Evolutionary conservation across 257 asterid species (phyloP).

Genomic region (Fraxinus excelsior): DNA sequence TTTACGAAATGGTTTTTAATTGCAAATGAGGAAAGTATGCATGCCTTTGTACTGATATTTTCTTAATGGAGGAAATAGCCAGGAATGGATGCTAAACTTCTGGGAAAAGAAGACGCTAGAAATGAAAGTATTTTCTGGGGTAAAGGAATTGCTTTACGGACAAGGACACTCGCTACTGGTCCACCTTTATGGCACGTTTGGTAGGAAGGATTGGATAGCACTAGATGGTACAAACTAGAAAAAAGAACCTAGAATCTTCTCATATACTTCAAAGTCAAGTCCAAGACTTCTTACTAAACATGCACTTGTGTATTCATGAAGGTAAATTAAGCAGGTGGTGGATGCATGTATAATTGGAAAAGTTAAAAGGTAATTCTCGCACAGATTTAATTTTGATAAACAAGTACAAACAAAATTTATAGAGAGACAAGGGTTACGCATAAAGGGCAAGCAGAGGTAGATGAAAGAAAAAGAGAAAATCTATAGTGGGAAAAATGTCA

Average conservation of each 20-base stretch:
- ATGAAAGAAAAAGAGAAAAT: not conserved
- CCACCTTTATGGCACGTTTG: not conserved
- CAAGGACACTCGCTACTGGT: conserved; percentile 27
- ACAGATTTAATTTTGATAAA: too few relatives aligned
- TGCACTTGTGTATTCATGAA: too few relatives aligned
- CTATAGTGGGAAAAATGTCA: not conserved
- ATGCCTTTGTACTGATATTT: not conserved
- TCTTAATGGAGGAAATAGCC: conserved; percentile 14
- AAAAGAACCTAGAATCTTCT: not conserved
- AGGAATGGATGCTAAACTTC: conserved; percentile 41
- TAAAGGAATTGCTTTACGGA: conserved; percentile 42
- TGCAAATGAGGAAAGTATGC: conserved; percentile 12
- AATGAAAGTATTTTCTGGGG: conserved; percentile 31
- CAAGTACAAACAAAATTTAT: too few relatives aligned
- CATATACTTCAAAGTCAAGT: too few relatives aligned
- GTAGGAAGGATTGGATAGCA: not conserved
- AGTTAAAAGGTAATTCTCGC: too few relatives aligned
- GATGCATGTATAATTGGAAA: too few relatives aligned
- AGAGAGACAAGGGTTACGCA: too few relatives aligned
- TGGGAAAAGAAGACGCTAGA: conserved; percentile 29
- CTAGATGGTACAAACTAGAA: not conserved
- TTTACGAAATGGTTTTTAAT: not conserved
- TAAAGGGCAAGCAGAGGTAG: not conserved
- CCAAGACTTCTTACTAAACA: too few relatives aligned
- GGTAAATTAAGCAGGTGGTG: too few relatives aligned